Conservation (phyloP, 129 eudicot species). For the Glebionis coronaria region DNA sequence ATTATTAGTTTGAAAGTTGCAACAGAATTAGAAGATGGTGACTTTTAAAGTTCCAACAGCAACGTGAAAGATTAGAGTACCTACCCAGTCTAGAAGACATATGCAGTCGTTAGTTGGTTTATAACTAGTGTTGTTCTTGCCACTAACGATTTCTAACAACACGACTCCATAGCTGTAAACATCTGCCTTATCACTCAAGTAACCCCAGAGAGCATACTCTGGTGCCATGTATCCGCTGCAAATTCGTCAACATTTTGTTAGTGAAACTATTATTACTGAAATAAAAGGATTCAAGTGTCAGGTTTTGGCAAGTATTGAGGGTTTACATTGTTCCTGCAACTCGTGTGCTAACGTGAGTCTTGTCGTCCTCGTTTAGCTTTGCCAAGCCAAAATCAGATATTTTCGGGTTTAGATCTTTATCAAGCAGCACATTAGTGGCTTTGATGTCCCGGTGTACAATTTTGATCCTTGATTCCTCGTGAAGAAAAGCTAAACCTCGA, state of each 20-base stretch:
- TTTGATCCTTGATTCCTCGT: conserved; percentile 77
- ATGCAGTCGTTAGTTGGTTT: conserved; percentile 52
- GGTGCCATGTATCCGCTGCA: conserved; percentile 98
- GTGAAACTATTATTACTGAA: not conserved
- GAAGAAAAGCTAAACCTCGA: conserved; percentile 76
- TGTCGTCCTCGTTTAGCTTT: conserved; percentile 62
- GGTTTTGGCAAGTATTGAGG: not conserved
- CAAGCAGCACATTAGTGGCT: conserved; percentile 80
- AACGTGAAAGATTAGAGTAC: not conserved
- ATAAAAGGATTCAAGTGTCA: not conserved
- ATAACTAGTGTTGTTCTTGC: conserved; percentile 72
- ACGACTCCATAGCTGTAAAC: conserved; percentile 87
- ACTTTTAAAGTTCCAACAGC: too few species aligned
- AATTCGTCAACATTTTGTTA: not conserved
- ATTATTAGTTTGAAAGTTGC: not conserved
- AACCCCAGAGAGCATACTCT: conserved; percentile 85
- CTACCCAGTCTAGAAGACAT: conserved; percentile 89
- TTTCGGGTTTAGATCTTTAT: conserved; percentile 64
- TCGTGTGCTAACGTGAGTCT: conserved; percentile 73
- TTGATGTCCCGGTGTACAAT: conserved; percentile 85
- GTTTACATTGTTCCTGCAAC: conserved; percentile 85
- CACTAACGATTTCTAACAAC: conserved; percentile 71
- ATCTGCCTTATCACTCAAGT: conserved; percentile 80
- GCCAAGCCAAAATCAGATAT: conserved; percentile 93
- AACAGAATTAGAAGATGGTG: too few species aligned